phyloP scores from a whole-genome alignment of 2,329 filamentous ascomycete genomes.

The Zalaria sp. region DNA sequence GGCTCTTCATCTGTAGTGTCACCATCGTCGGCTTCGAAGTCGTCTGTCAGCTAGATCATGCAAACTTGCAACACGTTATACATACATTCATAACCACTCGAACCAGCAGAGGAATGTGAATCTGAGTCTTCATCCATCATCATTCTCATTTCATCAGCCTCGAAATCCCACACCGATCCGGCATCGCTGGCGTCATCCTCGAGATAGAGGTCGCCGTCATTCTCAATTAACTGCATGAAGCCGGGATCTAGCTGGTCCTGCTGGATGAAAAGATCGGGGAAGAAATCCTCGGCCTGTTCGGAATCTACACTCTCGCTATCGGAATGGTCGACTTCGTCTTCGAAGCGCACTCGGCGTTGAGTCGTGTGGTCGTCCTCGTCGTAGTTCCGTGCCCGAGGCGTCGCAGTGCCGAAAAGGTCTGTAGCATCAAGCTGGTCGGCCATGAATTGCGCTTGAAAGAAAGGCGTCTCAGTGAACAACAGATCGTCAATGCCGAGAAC shows the following conservation, averaged over 20 bases:
- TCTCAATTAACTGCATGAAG: constrained; percentile 10
- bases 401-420: constrained; percentile 3
- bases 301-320: constrained; percentile 15
- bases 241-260: constrained; percentile 12
- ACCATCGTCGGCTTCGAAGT: constrained; percentile 17
- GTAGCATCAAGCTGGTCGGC: constrained; percentile 1
- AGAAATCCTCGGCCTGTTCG: constrained; percentile 16
- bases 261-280: constrained; percentile 20
- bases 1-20: constrained; percentile 20
- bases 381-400: constrained; percentile 1
- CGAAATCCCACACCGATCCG: constrained; percentile 19
- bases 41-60: constrained; percentile 11
- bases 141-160: constrained; percentile 17
- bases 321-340: constrained; percentile 14
- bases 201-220: constrained; percentile 11
- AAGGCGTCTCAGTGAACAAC: constrained; percentile 2
- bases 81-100: constrained; percentile 18
- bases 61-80: constrained; percentile 4
- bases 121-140: constrained; percentile 17
- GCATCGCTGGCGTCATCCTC: constrained; percentile 13
- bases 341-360: constrained; percentile 21
- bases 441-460: constrained; percentile 3
- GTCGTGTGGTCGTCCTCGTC: constrained; percentile 11
- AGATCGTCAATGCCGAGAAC: constrained; percentile 6
- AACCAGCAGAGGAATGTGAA: constrained; percentile 11